These are phyloP conservation scores for Malus hybrid DNA, from an alignment of 331 rosid species.

Conservation along the genomic window DNA sequence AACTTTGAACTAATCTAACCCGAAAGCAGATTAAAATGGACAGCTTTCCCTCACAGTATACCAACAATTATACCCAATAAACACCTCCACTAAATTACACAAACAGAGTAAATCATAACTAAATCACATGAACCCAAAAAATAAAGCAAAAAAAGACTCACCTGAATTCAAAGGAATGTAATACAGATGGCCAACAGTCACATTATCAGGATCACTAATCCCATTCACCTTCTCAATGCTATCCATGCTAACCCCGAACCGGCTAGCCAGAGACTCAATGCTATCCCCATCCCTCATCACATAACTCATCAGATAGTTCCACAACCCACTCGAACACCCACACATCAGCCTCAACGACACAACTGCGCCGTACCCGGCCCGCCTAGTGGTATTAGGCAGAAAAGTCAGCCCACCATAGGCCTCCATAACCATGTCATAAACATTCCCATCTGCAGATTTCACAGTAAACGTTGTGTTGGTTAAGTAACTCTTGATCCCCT, in stretches of 20 bases:
- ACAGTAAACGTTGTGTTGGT: conserved; percentile 77
- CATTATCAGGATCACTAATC: conserved; percentile 71
- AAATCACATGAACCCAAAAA: not conserved
- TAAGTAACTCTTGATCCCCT: conserved; percentile 46
- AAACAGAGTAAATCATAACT: not conserved
- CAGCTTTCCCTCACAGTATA: not conserved
- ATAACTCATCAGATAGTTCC: conserved; percentile 94
- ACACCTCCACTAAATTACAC: not conserved
- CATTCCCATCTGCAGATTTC: conserved; percentile 55
- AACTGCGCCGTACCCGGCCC: conserved; percentile 59
- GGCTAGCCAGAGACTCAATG: conserved; percentile 68
- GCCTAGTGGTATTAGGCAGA: conserved; percentile 57
- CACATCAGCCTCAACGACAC: conserved; percentile 78
- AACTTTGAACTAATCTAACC: too few species aligned
- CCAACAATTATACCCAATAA: not conserved
- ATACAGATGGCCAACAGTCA: conserved; percentile 75
- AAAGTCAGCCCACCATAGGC: conserved; percentile 76
- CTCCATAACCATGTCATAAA: conserved; percentile 51
- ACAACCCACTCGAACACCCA: conserved; percentile 81
- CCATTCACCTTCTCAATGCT: conserved; percentile 80
- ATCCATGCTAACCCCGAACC: conserved; percentile 97
- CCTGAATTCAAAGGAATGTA: conserved; percentile 91
- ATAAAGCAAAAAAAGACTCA: conserved; percentile 23
- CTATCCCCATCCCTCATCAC: conserved; percentile 85
- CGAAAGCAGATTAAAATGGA: not conserved